phyloP scores from a whole-genome alignment of 352 stramenopile genomes.

The Phytophthora podocarpi region DNA sequence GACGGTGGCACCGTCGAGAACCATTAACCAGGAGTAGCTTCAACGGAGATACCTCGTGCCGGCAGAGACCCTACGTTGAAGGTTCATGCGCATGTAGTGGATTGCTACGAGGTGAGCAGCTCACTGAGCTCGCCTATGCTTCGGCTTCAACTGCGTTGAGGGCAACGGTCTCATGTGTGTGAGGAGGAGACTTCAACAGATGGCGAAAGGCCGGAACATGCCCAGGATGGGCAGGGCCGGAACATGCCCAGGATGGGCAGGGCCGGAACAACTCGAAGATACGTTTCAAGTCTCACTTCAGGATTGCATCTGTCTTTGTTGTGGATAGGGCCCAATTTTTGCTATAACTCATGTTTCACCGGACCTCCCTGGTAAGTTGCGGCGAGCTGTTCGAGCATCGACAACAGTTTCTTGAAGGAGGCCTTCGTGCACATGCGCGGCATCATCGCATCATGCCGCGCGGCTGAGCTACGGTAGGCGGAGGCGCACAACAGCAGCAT shows the following conservation, averaged over 20 bases:
- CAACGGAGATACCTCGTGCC: too few species aligned
- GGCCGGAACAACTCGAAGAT: constrained; percentile 27
- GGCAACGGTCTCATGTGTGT: too few species aligned
- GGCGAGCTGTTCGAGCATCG: too few species aligned
- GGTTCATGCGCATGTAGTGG: too few species aligned
- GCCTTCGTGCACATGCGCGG: too few species aligned
- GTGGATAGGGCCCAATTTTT: constrained; percentile 1
- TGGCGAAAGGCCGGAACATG: constrained; percentile 26
- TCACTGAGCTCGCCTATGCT: too few species aligned
- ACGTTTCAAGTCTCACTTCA: constrained; percentile 9
- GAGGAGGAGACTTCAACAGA: constrained; percentile 17
- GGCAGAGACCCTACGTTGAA: too few species aligned
- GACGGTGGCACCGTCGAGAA: too few species aligned
- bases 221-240: constrained; percentile 20
- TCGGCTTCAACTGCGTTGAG: background rate
- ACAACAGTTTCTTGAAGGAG: too few species aligned
- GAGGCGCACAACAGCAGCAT: background rate
- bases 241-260: constrained; percentile 24
- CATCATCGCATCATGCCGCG: too few species aligned
- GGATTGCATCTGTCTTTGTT: background rate
- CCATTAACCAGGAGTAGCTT: too few species aligned
- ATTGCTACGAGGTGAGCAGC: too few species aligned
- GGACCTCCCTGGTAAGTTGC: constrained; percentile 4
- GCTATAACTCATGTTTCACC: background rate
- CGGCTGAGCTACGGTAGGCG: constrained; percentile 1